Evolutionary conservation across 306 rosid species (phyloP).

Genomic region (Ormosia semicastrata): DNA sequence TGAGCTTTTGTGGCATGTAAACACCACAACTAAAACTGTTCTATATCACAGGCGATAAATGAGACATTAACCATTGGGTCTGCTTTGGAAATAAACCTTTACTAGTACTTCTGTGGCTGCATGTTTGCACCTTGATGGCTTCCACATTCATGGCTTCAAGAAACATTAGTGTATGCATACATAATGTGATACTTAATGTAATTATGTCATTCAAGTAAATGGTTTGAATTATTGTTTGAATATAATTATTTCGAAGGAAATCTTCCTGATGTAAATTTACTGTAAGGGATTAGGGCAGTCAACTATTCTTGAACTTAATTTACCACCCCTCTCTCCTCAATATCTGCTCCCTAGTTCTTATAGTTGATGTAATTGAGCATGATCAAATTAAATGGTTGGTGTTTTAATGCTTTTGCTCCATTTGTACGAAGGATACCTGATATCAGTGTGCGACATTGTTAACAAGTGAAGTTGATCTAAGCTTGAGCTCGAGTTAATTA

Average conservation of each 20-base stretch:
- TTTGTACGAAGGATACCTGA: neutral
- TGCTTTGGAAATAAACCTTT: slow-evolving; percentile 11
- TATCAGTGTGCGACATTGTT: neutral
- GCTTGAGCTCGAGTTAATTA: neutral
- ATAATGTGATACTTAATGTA: slow-evolving; percentile 28
- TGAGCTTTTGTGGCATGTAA: slow-evolving; percentile 22
- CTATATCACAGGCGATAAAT: slow-evolving; percentile 18
- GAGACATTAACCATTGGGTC: slow-evolving; percentile 14
- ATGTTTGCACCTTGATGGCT: slow-evolving; percentile 26
- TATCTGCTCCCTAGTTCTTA: neutral
- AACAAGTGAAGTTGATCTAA: neutral
- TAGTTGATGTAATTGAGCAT: slow-evolving; percentile 1
- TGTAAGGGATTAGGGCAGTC: neutral
- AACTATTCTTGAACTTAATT: neutral
- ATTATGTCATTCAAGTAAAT: slow-evolving; percentile 38
- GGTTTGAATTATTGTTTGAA: slow-evolving; percentile 32
- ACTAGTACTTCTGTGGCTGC: slow-evolving; percentile 27
- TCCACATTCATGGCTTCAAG: slow-evolving; percentile 30
- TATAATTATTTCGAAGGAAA: slow-evolving; percentile 57
- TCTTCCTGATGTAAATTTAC: slow-evolving; percentile 44
- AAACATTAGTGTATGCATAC: slow-evolving; percentile 32
- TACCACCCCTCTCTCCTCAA: neutral
- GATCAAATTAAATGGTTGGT: neutral
- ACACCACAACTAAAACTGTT: neutral
- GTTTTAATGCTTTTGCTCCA: neutral